Percentiles rank a stretch among this genome's conserved stretches.
Conservation (phyloP, 495 filamentous ascomycete genomes). For the Evansstolkia leycettana region DNA sequence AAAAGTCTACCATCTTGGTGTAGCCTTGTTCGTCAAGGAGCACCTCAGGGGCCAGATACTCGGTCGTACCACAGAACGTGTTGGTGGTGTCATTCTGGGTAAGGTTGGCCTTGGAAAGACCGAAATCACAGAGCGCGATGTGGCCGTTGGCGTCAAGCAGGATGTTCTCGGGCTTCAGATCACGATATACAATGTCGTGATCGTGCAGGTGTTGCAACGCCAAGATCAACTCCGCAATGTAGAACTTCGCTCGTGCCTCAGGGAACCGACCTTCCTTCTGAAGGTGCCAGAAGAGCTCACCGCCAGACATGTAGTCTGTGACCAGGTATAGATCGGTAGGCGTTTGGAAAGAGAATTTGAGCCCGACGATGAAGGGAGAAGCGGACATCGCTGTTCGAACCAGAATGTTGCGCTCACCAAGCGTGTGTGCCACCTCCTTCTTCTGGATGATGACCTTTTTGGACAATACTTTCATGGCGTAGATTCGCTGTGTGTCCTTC, state of each 20-base stretch:
- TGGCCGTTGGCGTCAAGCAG: constrained; percentile 74
- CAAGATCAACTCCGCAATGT: constrained; percentile 94
- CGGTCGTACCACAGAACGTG: constrained; percentile 96
- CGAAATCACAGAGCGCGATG: constrained; percentile 80
- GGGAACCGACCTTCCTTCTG: constrained; percentile 96
- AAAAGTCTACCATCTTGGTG: constrained; percentile 99
- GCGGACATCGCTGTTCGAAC: constrained; percentile 92
- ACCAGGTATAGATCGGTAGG: constrained; percentile 94
- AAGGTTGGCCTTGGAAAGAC: constrained; percentile 92
- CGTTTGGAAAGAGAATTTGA: constrained; percentile 98
- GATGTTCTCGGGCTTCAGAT: constrained; percentile 80
- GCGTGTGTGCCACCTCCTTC: constrained; percentile 94
- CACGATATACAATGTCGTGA: constrained; percentile 95
- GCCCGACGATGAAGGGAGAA: constrained; percentile 92
- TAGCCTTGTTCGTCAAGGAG: constrained; percentile 94
- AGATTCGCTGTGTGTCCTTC: constrained; percentile 90
- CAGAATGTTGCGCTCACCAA: constrained; percentile 93
- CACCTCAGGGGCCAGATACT: constrained; percentile 94
- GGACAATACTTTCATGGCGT: constrained; percentile 97
- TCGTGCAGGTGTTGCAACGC: constrained; percentile 92
- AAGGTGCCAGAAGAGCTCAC: constrained; percentile 96
- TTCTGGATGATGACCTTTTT: constrained; percentile 99
- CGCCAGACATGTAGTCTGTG: constrained; percentile 99
- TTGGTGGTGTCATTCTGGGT: constrained; percentile 95
- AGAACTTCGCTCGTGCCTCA: constrained; percentile 93